Percentiles rank a stretch among this genome's conserved stretches.
Conservation (phyloP, 805 yeast genomes). For the Candida ficus region DNA sequence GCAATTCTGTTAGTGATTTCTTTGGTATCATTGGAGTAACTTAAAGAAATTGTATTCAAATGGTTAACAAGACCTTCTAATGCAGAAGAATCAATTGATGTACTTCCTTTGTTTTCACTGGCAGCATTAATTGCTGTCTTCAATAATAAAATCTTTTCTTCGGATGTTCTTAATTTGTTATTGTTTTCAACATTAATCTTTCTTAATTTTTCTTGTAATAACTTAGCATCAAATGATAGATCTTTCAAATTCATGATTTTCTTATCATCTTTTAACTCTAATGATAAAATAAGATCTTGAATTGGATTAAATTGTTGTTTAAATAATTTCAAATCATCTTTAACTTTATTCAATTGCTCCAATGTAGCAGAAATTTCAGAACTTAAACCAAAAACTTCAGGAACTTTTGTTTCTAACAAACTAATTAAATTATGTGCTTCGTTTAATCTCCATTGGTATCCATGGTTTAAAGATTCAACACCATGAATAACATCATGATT, state of each 20-base stretch:
- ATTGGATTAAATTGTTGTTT: slow-evolving; percentile 7
- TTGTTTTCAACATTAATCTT: slow-evolving; percentile 6
- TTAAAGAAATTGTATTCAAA: slow-evolving; percentile 13
- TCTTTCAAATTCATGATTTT: slow-evolving; percentile 12
- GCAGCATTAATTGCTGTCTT: slow-evolving; percentile 13
- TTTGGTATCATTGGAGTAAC: slow-evolving; percentile 17
- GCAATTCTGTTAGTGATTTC: slow-evolving; percentile 17
- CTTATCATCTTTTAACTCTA: slow-evolving; percentile 9
- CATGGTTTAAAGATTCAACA: slow-evolving; percentile 21
- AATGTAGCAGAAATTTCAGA: slow-evolving; percentile 3
- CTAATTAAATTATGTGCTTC: slow-evolving; percentile 21
- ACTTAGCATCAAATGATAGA: slow-evolving; percentile 15
- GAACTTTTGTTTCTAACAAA: slow-evolving; percentile 4
- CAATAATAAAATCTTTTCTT: slow-evolving; percentile 15
- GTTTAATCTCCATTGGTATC: slow-evolving; percentile 34
- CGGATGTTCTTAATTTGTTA: slow-evolving; percentile 14
- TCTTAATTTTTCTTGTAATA: slow-evolving; percentile 18
- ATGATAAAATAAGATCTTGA: slow-evolving; percentile 5
- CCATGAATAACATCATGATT: slow-evolving; percentile 24
- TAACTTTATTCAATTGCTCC: neutral
- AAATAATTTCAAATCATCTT: slow-evolving; percentile 3
- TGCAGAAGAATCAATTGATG: slow-evolving; percentile 9
- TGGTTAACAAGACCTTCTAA: slow-evolving; percentile 15
- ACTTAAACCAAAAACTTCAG: neutral
- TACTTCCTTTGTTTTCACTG: slow-evolving; percentile 6